Evolutionary conservation across 306 rosid genomes (phyloP).

Genomic region (Sophora flavescens): DNA sequence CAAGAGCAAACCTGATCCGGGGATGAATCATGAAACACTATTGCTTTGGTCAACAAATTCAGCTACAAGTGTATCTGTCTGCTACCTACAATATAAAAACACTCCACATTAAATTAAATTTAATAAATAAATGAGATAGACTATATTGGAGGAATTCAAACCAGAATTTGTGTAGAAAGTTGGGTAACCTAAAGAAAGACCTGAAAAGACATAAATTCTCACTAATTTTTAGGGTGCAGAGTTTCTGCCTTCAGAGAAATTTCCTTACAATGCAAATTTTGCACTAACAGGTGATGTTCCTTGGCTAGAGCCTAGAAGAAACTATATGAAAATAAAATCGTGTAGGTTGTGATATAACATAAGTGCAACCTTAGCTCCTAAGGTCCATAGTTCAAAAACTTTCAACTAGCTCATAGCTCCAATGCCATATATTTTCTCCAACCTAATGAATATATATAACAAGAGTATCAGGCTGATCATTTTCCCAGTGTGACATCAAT

Average conservation of each 20-base stretch:
- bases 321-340: conserved; percentile 19
- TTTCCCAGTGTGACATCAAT: conserved; percentile 18
- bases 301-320: background rate
- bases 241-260: background rate
- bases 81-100: too few relatives aligned
- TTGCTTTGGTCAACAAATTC: background rate
- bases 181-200: too few relatives aligned
- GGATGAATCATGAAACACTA: conserved; percentile 55
- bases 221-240: conserved; percentile 43
- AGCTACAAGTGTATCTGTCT: too few relatives aligned
- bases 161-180: too few relatives aligned
- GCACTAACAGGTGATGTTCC: background rate
- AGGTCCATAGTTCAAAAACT: background rate
- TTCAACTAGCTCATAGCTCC: conserved; percentile 7
- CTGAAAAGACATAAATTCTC: too few relatives aligned
- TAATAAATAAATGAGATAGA: too few relatives aligned
- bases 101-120: too few relatives aligned
- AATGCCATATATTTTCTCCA: conserved; percentile 6
- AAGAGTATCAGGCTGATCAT: background rate
- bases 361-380: background rate
- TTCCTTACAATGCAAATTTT: conserved; percentile 20
- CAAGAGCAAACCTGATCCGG: conserved; percentile 86
- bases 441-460: conserved; percentile 2
- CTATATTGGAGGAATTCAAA: too few relatives aligned
- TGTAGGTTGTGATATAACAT: background rate